Base-by-base conservation (phyloP, 2,329 filamentous ascomycete genomes). In the Sporothrix pseudoabietina region DNA sequence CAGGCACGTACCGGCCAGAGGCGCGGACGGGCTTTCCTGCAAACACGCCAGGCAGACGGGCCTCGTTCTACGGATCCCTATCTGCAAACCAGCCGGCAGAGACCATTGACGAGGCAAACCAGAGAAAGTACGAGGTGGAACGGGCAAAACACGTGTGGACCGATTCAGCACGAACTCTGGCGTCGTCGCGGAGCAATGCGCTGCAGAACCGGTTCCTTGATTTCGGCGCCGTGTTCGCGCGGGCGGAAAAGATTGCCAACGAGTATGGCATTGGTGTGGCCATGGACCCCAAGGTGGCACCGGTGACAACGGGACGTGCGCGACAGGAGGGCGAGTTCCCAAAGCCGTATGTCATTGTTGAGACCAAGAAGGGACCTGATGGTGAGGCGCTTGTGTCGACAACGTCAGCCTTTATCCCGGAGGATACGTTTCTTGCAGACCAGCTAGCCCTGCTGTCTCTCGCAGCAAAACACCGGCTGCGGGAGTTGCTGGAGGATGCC, bases 371-470 rank as follows among this genome's bases (percentile, higher is more conserved):
- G 1, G 89, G 88, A 0, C 87, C 89, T 0, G 89, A 94, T 69
- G 81, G 81, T 77, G 88, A 88, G 78, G 88, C 88, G 14, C 82
- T 91, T 32, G 86, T 93, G 2, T 82, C 87, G 57, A 90, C 90
- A 0, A 86, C 85, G 16, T 90, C 90, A 1, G 89, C 89, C 26
- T 93, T 92, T 71, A 88, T 97, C 52, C 88, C 96, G 0, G 89
- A 91, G 49, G 92, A 94, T 59, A 89, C 92, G 1, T 90, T 88
- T 71, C 84, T 97, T 47, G 91, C 92, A 16, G 94, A 97, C 75
- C 92, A 98, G 77, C 83, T 98, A 61, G 92, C 93, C 35, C 85
- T 98, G 19, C 80, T 98, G 73, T 96, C 94, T 6, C 87, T 98
- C 73, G 92, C 93, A 22, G 90, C 93, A 10, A 93, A 95, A 79